phyloP scores from a whole-genome alignment of 2,329 filamentous ascomycete species.

The Lachnellula cervina region DNA sequence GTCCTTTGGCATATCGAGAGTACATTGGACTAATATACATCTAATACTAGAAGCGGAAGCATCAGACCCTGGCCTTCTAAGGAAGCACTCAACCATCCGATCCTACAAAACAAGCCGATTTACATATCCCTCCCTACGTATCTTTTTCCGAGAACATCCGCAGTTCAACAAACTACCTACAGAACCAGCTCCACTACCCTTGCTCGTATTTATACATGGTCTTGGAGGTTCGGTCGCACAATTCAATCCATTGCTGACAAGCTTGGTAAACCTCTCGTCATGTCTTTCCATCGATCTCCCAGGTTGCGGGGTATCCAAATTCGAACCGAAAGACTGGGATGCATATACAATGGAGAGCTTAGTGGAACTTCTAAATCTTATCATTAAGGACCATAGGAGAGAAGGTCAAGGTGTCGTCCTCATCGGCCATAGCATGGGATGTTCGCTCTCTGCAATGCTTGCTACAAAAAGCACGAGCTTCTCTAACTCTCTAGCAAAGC shows the following conservation, averaged over 20 bases:
- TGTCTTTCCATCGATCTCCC: constrained; percentile 87
- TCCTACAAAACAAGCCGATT: constrained; percentile 65
- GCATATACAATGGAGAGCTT: constrained; percentile 78
- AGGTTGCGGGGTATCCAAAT: constrained; percentile 78
- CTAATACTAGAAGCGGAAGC: constrained; percentile 22
- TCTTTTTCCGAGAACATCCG: constrained; percentile 78
- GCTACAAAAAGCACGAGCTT: constrained; percentile 50
- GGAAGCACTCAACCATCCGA: constrained; percentile 66
- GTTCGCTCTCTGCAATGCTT: constrained; percentile 68
- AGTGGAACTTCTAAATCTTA: constrained; percentile 65
- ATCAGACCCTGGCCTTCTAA: constrained; percentile 71
- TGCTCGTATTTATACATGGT: constrained; percentile 89
- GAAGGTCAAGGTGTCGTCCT: constrained; percentile 69
- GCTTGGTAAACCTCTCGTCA: constrained; percentile 75
- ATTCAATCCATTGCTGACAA: constrained; percentile 75
- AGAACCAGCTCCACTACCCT: constrained; percentile 67
- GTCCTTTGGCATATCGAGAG: not conserved
- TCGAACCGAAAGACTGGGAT: constrained; percentile 63
- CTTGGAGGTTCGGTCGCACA: constrained; percentile 89
- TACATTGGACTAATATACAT: constrained; percentile 5
- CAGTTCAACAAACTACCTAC: constrained; percentile 77
- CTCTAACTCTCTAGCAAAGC: constrained; percentile 48
- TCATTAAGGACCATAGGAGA: constrained; percentile 71
- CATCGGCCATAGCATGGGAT: constrained; percentile 88
- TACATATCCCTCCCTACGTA: constrained; percentile 70